These are phyloP conservation scores for Aureobasidium zeae DNA, from an alignment of 2,329 filamentous ascomycete species.

Conservation along the genomic window DNA sequence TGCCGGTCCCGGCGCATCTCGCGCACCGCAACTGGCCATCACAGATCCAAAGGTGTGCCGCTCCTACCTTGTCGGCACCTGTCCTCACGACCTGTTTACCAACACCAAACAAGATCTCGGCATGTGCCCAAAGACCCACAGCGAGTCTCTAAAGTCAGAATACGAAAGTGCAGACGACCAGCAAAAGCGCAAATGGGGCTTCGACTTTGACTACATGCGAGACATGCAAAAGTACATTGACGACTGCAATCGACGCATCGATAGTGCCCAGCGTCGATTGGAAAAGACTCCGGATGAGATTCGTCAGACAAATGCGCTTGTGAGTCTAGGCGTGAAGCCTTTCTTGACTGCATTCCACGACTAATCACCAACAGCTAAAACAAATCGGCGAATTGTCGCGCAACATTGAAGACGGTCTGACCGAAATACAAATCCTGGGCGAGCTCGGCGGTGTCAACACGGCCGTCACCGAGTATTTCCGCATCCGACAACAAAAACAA, in stretches of 20 bases:
- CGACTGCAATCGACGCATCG: conserved; percentile 90
- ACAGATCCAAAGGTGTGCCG: conserved; percentile 91
- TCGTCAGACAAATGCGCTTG: conserved; percentile 82
- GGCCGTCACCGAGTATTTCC: conserved; percentile 81
- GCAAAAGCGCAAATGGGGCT: conserved; percentile 71
- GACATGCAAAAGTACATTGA: conserved; percentile 96
- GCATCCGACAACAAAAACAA: conserved; percentile 68
- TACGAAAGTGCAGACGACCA: conserved; percentile 65
- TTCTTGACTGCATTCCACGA: background rate
- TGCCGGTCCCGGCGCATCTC: conserved; percentile 60
- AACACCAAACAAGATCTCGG: conserved; percentile 98
- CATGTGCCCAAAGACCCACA: conserved; percentile 78
- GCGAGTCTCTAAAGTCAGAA: conserved; percentile 77
- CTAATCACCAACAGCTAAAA: conserved; percentile 57
- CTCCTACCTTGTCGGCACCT: conserved; percentile 86
- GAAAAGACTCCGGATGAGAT: conserved; percentile 99
- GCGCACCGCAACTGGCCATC: conserved; percentile 73
- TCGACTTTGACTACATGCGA: conserved; percentile 93
- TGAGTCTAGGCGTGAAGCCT: too few relatives aligned
- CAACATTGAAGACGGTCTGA: conserved; percentile 70
- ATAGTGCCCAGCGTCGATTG: conserved; percentile 74
- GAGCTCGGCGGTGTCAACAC: conserved; percentile 71
- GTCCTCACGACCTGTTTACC: conserved; percentile 97
- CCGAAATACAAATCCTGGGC: conserved; percentile 78
- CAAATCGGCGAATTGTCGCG: conserved; percentile 70